Conservation (phyloP, 805 yeast species). For the Suhomyces sp. region DNA sequence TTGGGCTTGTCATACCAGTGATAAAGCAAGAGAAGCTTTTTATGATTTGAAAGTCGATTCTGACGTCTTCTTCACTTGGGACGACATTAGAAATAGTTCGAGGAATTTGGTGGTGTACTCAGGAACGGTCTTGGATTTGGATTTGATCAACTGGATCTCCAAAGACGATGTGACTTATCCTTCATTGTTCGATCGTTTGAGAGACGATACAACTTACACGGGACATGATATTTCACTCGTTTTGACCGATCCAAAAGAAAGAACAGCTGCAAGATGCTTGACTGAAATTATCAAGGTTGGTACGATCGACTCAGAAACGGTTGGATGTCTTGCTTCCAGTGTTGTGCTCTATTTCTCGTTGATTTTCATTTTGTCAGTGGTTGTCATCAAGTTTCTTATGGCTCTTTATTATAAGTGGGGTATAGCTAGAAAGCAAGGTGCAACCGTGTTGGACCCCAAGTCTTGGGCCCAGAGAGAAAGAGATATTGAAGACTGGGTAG, state of each 20-base stretch:
- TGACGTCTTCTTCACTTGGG: conserved; percentile 88
- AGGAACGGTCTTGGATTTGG: conserved; percentile 84
- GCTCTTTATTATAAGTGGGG: conserved; percentile 91
- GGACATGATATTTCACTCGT: conserved; percentile 84
- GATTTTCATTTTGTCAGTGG: conserved; percentile 80
- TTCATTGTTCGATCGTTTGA: conserved; percentile 59
- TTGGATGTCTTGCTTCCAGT: conserved; percentile 91
- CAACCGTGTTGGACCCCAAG: conserved; percentile 55
- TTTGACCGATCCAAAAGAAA: conserved; percentile 61
- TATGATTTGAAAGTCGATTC: conserved; percentile 60
- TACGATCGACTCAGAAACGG: conserved; percentile 78
- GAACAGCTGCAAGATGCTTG: conserved; percentile 76
- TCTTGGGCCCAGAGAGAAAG: conserved; percentile 62
- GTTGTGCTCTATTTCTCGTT: conserved; percentile 79
- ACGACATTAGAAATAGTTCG: conserved; percentile 63
- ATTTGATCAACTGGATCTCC: conserved; percentile 72
- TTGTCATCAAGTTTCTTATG: conserved; percentile 69
- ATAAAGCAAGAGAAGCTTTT: conserved; percentile 64
- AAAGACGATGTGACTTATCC: conserved; percentile 72
- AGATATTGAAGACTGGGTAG: conserved; percentile 83
- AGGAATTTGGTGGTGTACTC: conserved; percentile 84
- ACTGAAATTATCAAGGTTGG: conserved; percentile 88
- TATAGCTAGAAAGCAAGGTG: conserved; percentile 71
- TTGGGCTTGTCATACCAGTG: conserved; percentile 87
- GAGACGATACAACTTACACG: conserved; percentile 48